Percentiles rank a stretch among this genome's conserved stretches.
Conservation (phyloP, 169 alveolate species). For the Cryptosporidium sp. region DNA sequence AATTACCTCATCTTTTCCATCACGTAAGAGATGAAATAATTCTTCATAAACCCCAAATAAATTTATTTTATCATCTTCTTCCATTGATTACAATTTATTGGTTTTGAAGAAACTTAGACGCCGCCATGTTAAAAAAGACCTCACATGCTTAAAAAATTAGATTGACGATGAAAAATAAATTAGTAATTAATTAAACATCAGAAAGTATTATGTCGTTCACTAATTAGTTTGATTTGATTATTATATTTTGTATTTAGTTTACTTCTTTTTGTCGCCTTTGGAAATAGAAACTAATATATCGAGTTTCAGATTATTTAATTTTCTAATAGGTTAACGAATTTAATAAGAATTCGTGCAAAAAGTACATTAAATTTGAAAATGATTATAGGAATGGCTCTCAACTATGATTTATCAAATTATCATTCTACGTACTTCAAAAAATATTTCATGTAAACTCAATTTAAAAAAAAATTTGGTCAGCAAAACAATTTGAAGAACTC, state of each 20-base stretch:
- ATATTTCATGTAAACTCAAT: too few species aligned
- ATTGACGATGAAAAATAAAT: not conserved
- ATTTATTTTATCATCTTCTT: conserved; percentile 1
- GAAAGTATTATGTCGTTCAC: too few species aligned
- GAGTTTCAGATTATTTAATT: too few species aligned
- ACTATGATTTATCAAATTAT: not conserved
- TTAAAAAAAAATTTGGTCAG: too few species aligned
- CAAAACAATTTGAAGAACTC: not conserved
- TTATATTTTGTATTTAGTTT: too few species aligned
- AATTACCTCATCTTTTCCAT: conserved; percentile 15
- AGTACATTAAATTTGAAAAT: too few species aligned
- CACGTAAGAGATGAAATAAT: conserved; percentile 10
- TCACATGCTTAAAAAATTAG: not conserved
- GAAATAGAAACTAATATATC: too few species aligned
- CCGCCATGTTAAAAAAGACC: conserved; percentile 1
- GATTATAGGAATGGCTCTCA: not conserved
- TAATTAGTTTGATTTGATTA: not conserved
- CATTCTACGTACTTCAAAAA: not conserved
- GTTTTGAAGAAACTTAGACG: not conserved
- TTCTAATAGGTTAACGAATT: too few species aligned
- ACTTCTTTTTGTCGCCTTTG: too few species aligned
- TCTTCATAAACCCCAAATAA: conserved; percentile 23
- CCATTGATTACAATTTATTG: conserved; percentile 3
- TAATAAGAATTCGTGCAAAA: not conserved
- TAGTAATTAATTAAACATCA: not conserved